phyloP scores from a whole-genome alignment of 1,284 basidiomycete genomes.

The Ganoderma lingzhi region DNA sequence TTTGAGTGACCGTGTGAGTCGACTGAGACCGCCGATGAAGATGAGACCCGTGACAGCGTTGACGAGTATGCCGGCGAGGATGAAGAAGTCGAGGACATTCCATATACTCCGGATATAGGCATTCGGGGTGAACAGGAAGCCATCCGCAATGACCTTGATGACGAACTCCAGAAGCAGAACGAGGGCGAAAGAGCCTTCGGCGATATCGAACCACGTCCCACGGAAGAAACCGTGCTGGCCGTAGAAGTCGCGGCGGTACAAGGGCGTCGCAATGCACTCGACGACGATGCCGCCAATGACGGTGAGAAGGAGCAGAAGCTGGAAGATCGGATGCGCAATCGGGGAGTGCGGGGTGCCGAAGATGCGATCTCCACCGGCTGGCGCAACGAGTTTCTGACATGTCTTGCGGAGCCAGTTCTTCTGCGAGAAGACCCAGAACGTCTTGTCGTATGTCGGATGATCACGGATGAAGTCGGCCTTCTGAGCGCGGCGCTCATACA shows the following conservation, averaged over 20 bases:
- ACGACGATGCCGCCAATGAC: slow-evolving; percentile 89
- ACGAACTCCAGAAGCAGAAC: slow-evolving; percentile 87
- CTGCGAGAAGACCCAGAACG: slow-evolving; percentile 92
- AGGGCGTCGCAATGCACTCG: slow-evolving; percentile 87
- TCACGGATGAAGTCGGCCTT: slow-evolving; percentile 90
- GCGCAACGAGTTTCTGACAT: slow-evolving; percentile 88
- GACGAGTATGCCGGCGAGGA: slow-evolving; percentile 84
- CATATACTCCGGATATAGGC: slow-evolving; percentile 93
- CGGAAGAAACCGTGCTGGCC: slow-evolving; percentile 64
- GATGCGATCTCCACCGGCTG: slow-evolving; percentile 87
- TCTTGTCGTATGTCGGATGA: slow-evolving; percentile 92
- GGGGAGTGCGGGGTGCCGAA: slow-evolving; percentile 78
- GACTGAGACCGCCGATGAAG: slow-evolving; percentile 83
- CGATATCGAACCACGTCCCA: slow-evolving; percentile 89
- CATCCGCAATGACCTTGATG: slow-evolving; percentile 94
- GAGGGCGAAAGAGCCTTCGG: slow-evolving; percentile 81
- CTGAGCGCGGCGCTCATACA: slow-evolving; percentile 80
- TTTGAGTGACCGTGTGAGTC: slow-evolving; percentile 88
- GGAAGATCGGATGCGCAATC: slow-evolving; percentile 77
- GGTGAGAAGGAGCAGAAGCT: slow-evolving; percentile 76
- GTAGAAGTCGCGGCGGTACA: slow-evolving; percentile 86
- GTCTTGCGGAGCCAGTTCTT: slow-evolving; percentile 77
- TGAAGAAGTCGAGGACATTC: slow-evolving; percentile 92
- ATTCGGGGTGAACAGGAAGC: slow-evolving; percentile 92
- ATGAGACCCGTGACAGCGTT: slow-evolving; percentile 85